Conservation (phyloP, 2,329 filamentous ascomycete species). For the Fusarium continuum region DNA sequence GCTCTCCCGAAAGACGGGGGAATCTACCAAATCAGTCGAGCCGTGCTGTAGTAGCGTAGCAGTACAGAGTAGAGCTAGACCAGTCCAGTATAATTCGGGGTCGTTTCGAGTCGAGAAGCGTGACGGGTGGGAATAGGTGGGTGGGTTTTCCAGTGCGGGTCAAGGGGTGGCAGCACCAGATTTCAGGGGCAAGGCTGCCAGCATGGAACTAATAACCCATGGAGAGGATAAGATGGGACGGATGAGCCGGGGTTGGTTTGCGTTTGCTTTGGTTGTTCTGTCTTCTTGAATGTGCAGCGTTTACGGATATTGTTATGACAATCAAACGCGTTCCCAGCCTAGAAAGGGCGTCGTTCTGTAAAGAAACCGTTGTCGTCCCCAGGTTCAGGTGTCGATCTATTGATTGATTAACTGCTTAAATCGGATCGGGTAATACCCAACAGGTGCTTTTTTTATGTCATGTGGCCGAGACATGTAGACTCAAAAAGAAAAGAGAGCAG, state of each 20-base stretch:
- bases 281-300: background rate
- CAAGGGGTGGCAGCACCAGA: constrained; percentile 38
- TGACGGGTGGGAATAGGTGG: constrained; percentile 19
- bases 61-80: constrained; percentile 6
- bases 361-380: constrained; percentile 1
- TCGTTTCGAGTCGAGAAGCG: constrained; percentile 24
- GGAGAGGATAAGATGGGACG: constrained; percentile 1
- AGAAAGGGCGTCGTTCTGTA: too few relatives aligned
- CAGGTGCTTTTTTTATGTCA: constrained; percentile 11
- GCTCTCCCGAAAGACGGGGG: constrained; percentile 36
- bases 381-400: constrained; percentile 11
- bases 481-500: constrained; percentile 8
- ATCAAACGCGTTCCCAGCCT: too few relatives aligned
- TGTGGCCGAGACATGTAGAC: constrained; percentile 16
- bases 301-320: too few relatives aligned
- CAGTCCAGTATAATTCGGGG: constrained; percentile 36
- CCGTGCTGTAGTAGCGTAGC: background rate
- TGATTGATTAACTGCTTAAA: constrained; percentile 2
- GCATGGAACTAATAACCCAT: constrained; percentile 26
- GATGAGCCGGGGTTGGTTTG: background rate
- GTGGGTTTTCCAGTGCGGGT: constrained; percentile 32
- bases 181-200: constrained; percentile 39
- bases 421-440: constrained; percentile 7
- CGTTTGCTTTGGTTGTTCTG: background rate
- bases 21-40: constrained; percentile 29